Percentiles rank a stretch among this genome's conserved stretches.
phyloP scores from a whole-genome alignment of 345 rosid species.

The Arabidopsis suecica region DNA sequence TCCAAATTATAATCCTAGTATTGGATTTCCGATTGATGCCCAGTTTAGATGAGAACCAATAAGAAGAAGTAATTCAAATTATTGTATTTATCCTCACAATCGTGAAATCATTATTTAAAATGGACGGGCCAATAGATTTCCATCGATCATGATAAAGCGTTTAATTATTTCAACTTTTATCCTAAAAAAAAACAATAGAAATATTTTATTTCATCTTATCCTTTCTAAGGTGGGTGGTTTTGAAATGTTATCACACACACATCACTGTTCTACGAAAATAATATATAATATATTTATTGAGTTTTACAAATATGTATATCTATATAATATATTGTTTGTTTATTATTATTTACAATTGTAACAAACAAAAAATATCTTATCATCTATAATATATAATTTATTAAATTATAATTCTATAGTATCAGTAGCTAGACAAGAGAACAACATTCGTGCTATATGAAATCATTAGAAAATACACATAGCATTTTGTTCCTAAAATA shows the following conservation, averaged over 20 bases:
- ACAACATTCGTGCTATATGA: too few relatives aligned
- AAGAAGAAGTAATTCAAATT: not conserved
- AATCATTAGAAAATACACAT: too few relatives aligned
- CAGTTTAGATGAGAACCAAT: constrained; percentile 24
- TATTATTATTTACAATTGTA: too few relatives aligned
- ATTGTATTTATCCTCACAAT: constrained; percentile 8
- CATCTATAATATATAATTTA: not conserved
- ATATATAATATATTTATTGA: not conserved
- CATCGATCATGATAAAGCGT: constrained; percentile 21
- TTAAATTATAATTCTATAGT: not conserved
- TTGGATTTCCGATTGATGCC: not conserved
- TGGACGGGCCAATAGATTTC: constrained; percentile 16
- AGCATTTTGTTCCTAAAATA: not conserved
- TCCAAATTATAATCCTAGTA: constrained; percentile 14
- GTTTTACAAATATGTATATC: too few relatives aligned
- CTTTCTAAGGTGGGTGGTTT: constrained; percentile 26
- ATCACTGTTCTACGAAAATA: not conserved
- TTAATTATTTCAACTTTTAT: constrained; percentile 10
- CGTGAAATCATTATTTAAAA: not conserved
- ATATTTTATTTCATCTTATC: constrained; percentile 33
- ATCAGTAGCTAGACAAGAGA: too few relatives aligned
- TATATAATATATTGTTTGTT: too few relatives aligned
- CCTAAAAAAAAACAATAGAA: not conserved
- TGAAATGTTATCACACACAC: constrained; percentile 19
- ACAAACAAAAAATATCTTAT: not conserved